Percentiles rank a stretch among this genome's conserved stretches.
Evolutionary conservation across 371 early-diverging fungal species (phyloP).

Genomic region (Apophysomyces elegans): DNA sequence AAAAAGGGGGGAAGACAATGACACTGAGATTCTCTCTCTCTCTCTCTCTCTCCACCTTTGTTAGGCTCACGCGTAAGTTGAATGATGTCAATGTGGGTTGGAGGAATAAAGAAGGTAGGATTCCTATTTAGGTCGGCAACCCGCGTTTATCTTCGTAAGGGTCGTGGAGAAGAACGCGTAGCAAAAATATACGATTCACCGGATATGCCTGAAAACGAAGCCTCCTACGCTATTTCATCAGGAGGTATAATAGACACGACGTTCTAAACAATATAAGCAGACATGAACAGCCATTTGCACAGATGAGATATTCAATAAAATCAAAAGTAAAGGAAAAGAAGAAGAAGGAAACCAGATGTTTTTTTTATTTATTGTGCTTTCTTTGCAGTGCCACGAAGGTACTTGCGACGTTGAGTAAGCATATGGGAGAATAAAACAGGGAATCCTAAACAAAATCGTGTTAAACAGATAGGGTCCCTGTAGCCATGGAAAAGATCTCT

Average conservation of each 20-base stretch:
- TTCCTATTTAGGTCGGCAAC: constrained; percentile 55
- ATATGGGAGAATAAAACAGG: constrained; percentile 90
- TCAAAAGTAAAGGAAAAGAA: neutral
- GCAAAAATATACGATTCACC: constrained; percentile 93
- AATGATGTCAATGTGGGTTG: constrained; percentile 7
- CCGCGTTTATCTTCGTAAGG: constrained; percentile 83
- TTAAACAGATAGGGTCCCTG: neutral
- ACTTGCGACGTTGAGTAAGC: constrained; percentile 85
- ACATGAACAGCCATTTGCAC: neutral
- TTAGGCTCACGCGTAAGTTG: constrained; percentile 60
- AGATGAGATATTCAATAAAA: neutral
- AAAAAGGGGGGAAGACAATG: too few species aligned
- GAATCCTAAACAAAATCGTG: constrained; percentile 52
- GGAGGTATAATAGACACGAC: constrained; percentile 43
- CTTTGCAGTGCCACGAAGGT: constrained; percentile 40
- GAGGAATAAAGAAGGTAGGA: neutral
- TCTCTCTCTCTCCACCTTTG: neutral
- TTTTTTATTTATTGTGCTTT: constrained; percentile 16
- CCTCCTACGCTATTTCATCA: constrained; percentile 44
- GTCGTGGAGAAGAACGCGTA: constrained; percentile 84
- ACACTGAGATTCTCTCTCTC: too few species aligned
- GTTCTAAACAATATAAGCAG: constrained; percentile 3
- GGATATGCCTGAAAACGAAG: constrained; percentile 84
- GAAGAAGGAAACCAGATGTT: neutral
- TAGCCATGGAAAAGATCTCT: neutral